Percentiles rank a stretch among this genome's conserved stretches.
Evolutionary conservation across 768 basidiomycete genomes (phyloP).

Genomic region (Hypsizygus marmoreus): DNA sequence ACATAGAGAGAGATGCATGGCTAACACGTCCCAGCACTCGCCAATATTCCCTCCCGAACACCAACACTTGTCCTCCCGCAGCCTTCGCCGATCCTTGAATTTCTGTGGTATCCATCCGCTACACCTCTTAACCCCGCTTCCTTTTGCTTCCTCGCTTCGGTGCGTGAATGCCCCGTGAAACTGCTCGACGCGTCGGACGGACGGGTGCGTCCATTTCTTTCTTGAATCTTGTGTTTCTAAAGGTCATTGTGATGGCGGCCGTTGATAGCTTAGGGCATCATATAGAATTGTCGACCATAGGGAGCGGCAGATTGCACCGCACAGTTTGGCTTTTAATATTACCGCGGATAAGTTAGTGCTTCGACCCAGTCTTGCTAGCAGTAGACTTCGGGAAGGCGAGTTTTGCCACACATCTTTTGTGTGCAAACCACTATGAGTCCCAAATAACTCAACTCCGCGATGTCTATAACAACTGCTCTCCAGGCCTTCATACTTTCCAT

Average conservation of each 20-base stretch:
- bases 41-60: no score
- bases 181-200: constrained; percentile 80
- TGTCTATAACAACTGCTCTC: no score
- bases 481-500: neutral
- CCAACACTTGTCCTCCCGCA: constrained; percentile 43
- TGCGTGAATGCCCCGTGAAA: constrained; percentile 84
- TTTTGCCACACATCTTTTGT: no score
- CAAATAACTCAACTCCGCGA: no score
- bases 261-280: constrained; percentile 90
- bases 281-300: constrained; percentile 92
- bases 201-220: constrained; percentile 47
- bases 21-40: no score
- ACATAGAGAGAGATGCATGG: neutral
- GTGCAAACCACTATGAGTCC: no score
- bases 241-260: no score
- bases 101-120: constrained; percentile 84
- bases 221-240: neutral
- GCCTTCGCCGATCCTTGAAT: constrained; percentile 75
- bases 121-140: constrained; percentile 54
- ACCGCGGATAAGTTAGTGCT: constrained; percentile 59
- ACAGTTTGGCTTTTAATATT: constrained; percentile 77
- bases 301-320: constrained; percentile 89
- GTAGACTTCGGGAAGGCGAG: neutral
- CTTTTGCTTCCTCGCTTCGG: constrained; percentile 83
- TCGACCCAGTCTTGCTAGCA: neutral